Conservation (phyloP, 2,329 filamentous ascomycete species). For the Epichloe gansuensis region DNA sequence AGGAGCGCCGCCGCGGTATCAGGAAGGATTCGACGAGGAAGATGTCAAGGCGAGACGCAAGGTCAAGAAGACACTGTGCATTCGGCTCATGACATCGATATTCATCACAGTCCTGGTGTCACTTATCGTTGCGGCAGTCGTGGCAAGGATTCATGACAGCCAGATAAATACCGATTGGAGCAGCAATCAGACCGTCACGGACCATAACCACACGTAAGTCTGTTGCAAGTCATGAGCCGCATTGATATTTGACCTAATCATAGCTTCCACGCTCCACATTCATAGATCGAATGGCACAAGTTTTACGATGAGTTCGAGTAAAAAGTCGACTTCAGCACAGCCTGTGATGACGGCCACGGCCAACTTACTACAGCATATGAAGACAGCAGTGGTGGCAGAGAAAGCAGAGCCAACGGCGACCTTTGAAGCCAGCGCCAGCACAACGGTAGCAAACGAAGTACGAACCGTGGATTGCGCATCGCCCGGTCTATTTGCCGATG, state of each 20-base stretch:
- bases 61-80: slow-evolving; percentile 9
- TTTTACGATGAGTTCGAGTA: slow-evolving; percentile 5
- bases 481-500: background rate
- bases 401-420: background rate
- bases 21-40: slow-evolving; percentile 3
- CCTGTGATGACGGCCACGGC: background rate
- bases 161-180: background rate
- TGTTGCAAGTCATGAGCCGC: background rate
- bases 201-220: background rate
- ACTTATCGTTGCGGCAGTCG: slow-evolving; percentile 14
- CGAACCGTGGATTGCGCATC: slow-evolving; percentile 3
- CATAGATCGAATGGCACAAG: slow-evolving; percentile 3
- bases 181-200: slow-evolving; percentile 1
- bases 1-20: slow-evolving; percentile 10
- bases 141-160: slow-evolving; percentile 11
- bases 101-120: slow-evolving; percentile 14
- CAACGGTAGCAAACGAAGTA: background rate
- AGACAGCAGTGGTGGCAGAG: background rate
- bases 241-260: too few relatives aligned
- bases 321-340: background rate
- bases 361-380: background rate
- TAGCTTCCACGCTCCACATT: background rate
- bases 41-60: slow-evolving; percentile 7
- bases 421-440: background rate
- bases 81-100: slow-evolving; percentile 13